Base-by-base conservation (phyloP, 768 basidiomycete genomes). In the button mushroom (Agaricus bisporus) region DNA sequence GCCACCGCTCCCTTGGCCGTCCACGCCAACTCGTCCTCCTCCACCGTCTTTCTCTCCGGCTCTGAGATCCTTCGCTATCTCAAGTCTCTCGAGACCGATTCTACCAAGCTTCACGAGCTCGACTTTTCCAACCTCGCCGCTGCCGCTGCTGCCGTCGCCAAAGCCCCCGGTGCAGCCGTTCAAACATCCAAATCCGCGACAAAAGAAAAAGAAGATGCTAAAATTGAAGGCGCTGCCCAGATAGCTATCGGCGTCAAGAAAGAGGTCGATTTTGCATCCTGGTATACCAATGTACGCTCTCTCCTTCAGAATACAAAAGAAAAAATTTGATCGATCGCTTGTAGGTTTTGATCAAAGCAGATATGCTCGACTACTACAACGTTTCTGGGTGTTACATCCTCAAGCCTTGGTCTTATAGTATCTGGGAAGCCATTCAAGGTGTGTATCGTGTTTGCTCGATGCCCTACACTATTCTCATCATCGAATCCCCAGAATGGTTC, bases 281-380 rank as follows among this genome's bases (percentile, higher is more conserved):
- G 94, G 93, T 95, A 98, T 67, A 92, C 91, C 55, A 92, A 83
- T 64, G 93, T 94, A 58, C 57, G 79, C 72, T 29, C n/a, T 51
- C 26, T 46, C 25, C 39, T 55, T 48, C 22, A 22, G 22, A 22
- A 22, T 2, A 22, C 1, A 22, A 22, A 22, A 1, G 4, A 5
- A 28, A n/a, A 36, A 4, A 2, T 3, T 22, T 25, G n/a, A 26
- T 41, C 52, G 29, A 43, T 36, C 54, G 20, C 61, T 48, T 41
- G 62, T 54, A 95, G 93, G 94, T 97, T n/a, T 75, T 99, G 57
- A 74, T 98, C 70, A 98, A 98, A 75, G 88, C 94, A 4, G 95
- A 99, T 59, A 99, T 99, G 97, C 71, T 99, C 49, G 97, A 99
- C 63, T 99, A 98, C 71, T 98, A 99, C 75, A 95, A 84, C 68